These are phyloP conservation scores for Coemansia sp. DNA, from an alignment of 192 early-diverging fungal genomes.

Conservation along the genomic window DNA sequence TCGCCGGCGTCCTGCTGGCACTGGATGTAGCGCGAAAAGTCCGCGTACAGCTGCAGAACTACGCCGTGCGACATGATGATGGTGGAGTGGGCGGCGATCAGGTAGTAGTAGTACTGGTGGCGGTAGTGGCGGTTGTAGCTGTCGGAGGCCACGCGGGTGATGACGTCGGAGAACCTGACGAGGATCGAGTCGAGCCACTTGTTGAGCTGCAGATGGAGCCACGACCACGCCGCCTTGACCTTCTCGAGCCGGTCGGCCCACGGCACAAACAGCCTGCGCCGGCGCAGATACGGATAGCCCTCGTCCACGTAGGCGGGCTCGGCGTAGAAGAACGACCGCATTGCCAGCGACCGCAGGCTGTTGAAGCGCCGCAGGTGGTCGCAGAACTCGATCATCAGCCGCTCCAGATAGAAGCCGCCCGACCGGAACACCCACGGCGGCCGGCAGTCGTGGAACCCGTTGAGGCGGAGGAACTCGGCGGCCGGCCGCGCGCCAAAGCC, in stretches of 20 bases:
- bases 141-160: conserved; percentile 43
- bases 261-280: conserved; percentile 24
- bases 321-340: conserved; percentile 48
- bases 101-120: conserved; percentile 56
- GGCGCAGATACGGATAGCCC: conserved; percentile 43
- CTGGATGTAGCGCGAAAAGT: conserved; percentile 40
- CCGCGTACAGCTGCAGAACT: conserved; percentile 45
- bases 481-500: conserved; percentile 48
- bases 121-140: conserved; percentile 51
- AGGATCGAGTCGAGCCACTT: conserved; percentile 55
- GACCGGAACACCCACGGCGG: conserved; percentile 52
- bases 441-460: conserved; percentile 51
- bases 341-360: conserved; percentile 46
- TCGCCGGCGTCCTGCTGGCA: conserved; percentile 29
- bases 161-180: conserved; percentile 47
- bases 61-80: conserved; percentile 56
- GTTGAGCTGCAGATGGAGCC: conserved; percentile 56
- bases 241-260: conserved; percentile 49
- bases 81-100: conserved; percentile 52
- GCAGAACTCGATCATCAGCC: conserved; percentile 56
- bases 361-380: conserved; percentile 52
- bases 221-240: conserved; percentile 53
- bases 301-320: conserved; percentile 51
- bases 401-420: conserved; percentile 52
- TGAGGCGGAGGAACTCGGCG: conserved; percentile 36